Base-by-base conservation (phyloP, 441 rosid species). In the Corymbia calophylla region DNA sequence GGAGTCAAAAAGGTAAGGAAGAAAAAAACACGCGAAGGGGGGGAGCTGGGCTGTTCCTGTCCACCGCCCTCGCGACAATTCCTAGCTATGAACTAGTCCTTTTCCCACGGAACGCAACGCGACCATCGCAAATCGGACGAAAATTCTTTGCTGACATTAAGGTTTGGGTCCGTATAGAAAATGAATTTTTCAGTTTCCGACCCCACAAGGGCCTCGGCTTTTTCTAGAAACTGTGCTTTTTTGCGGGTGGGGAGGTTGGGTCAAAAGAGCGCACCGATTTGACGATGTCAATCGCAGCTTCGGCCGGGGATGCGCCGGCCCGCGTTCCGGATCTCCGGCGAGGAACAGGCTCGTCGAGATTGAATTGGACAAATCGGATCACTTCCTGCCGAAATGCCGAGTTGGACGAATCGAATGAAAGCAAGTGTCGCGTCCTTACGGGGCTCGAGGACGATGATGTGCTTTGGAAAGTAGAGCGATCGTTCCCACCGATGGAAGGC, bases 191-290 rank as follows among this genome's bases (percentile, higher is more conserved):
- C 0, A 12, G 27, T 6, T 44, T 21, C 82, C 8, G 51, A 39
- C 84, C 84, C 44, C 44, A 5, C 44, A 5, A 39, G 44, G 44
- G 44, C 44, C 5, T 21, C 51, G 4, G 6, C 51, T 77, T 12
- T 6, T 77, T 70, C 84, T 44, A 77, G 84, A 77, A 44, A 44
- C 84, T 77, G 44, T 77, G 84, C 51, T 12, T 39, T 70, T 73
- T 3, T 3, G 23, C 0, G 0, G 44, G 25, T 16, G 62, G 66
- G 3, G 9, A 17, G 16, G 51, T 39, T 39, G 17, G n/a, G n/a
- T 77, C 84, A 39, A 73, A 73, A 77, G 51, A 21, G 84, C n/a
- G 84, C 51, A 25, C 84, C 21, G 23, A 77, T 44, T 77, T 77
- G 84, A 77, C 84, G 84, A 12, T n/a, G n/a, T 73, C 84, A 25